These are phyloP conservation scores for Durusdinium trenchii DNA, from an alignment of 73 alveolate species.

Conservation along the genomic window DNA sequence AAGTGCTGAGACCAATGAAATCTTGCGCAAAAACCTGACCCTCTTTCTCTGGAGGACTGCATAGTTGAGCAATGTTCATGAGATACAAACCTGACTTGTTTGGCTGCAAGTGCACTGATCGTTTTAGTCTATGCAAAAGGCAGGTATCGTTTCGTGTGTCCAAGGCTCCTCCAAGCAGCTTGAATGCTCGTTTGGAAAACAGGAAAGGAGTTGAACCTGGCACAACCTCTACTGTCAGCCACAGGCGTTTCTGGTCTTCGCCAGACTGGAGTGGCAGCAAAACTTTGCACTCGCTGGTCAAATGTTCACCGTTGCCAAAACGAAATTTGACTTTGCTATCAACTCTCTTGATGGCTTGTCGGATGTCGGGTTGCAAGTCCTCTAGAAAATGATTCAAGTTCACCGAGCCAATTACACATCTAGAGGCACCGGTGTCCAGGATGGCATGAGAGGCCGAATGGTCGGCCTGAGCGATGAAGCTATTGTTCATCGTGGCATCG, in stretches of 20 bases:
- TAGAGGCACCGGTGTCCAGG: slow-evolving; percentile 23
- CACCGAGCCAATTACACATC: slow-evolving; percentile 3
- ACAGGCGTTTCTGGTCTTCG: not conserved
- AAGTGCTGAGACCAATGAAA: too few relatives aligned
- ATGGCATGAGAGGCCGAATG: not conserved
- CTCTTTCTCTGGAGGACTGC: too few relatives aligned
- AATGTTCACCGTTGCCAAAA: slow-evolving; percentile 2
- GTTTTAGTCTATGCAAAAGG: too few relatives aligned
- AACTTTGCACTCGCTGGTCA: not conserved
- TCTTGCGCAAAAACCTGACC: too few relatives aligned
- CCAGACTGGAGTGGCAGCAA: not conserved
- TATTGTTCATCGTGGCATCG: too few relatives aligned
- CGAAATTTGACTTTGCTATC: not conserved
- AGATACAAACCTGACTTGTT: too few relatives aligned
- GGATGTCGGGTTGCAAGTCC: not conserved
- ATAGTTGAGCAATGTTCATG: too few relatives aligned
- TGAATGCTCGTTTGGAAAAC: slow-evolving; percentile 26
- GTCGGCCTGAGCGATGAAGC: too few relatives aligned
- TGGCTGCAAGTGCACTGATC: too few relatives aligned
- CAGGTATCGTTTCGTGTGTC: too few relatives aligned
- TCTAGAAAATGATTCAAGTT: too few relatives aligned
- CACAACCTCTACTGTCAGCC: slow-evolving; percentile 29
- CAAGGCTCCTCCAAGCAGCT: not conserved
- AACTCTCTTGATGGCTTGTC: too few relatives aligned
- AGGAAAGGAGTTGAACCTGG: not conserved